Conservation (phyloP, 495 filamentous ascomycete species). For the Lasiosphaeria ovina region DNA sequence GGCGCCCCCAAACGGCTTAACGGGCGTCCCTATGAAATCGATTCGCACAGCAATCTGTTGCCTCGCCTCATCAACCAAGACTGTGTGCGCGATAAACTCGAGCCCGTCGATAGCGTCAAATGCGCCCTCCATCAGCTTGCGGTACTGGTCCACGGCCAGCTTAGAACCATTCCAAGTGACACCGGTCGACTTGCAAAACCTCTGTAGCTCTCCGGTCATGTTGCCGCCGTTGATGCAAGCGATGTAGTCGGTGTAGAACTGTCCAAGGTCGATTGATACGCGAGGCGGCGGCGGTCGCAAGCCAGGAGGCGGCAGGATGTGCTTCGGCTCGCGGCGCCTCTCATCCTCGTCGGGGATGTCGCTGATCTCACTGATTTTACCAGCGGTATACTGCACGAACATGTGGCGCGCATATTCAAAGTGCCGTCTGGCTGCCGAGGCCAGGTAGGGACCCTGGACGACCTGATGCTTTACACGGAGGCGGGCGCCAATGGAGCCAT, state of each 20-base stretch:
- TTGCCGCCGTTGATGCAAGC: conserved; percentile 29
- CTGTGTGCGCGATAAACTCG: conserved; percentile 20
- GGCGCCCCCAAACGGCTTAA: conserved; percentile 20
- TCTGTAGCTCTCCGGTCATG: conserved; percentile 24
- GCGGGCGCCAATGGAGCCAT: conserved; percentile 14
- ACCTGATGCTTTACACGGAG: conserved; percentile 13
- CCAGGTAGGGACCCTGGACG: not conserved
- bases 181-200: conserved; percentile 24
- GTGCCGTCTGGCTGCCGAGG: not conserved
- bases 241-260: conserved; percentile 30
- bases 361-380: conserved; percentile 25
- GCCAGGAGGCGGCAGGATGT: conserved; percentile 13
- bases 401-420: conserved; percentile 19
- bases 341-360: conserved; percentile 21
- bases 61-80: conserved; percentile 25
- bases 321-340: conserved; percentile 15
- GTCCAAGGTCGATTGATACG: conserved; percentile 14
- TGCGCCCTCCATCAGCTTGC: conserved; percentile 26
- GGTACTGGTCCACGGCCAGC: conserved; percentile 25
- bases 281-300: conserved; percentile 19
- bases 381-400: conserved; percentile 24
- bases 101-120: conserved; percentile 29
- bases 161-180: conserved; percentile 27
- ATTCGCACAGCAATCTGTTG: conserved; percentile 30
- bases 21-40: conserved; percentile 31